Evolutionary conservation across 2,329 filamentous ascomycete species (phyloP).

Genomic region (Colletotrichum musae): DNA sequence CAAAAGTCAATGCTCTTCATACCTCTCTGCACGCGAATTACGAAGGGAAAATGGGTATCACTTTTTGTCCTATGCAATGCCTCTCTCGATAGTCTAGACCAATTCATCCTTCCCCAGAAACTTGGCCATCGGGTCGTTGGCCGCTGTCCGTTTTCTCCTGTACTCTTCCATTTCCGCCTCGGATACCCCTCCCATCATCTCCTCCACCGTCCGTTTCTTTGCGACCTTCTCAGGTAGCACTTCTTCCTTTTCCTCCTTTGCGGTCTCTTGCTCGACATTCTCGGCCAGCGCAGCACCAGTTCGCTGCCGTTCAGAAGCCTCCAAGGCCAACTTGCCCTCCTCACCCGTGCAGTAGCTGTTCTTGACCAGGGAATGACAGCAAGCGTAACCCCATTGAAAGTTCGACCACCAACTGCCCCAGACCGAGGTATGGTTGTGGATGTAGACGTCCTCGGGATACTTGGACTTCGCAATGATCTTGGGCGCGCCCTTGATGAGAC

Average conservation of each 20-base stretch:
- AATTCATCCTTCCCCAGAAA: conserved; percentile 82
- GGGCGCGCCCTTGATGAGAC: conserved; percentile 88
- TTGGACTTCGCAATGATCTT: conserved; percentile 87
- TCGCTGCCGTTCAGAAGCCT: conserved; percentile 78
- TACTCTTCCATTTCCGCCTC: conserved; percentile 92
- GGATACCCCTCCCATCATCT: conserved; percentile 83
- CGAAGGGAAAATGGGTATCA: conserved; percentile 41
- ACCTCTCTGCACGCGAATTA: conserved; percentile 26
- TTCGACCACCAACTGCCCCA: conserved; percentile 99
- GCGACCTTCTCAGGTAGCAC: conserved; percentile 48
- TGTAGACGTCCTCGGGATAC: conserved; percentile 88
- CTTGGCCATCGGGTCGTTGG: conserved; percentile 89
- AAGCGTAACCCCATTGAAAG: conserved; percentile 96
- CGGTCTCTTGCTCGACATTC: conserved; percentile 42
- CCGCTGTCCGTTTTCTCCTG: conserved; percentile 79
- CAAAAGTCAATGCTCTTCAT: conserved; percentile 34
- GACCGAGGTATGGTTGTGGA: conserved; percentile 92
- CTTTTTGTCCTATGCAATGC: conserved; percentile 32
- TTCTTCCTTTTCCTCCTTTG: conserved; percentile 50
- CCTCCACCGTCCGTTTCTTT: conserved; percentile 83
- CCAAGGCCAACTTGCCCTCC: conserved; percentile 85
- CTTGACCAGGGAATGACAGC: conserved; percentile 93
- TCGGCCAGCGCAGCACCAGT: conserved; percentile 60
- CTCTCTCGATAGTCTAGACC: conserved; percentile 54
- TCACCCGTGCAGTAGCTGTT: conserved; percentile 98